Conservation (phyloP, 768 basidiomycete species). For the Brasilioporus rufonigricans region DNA sequence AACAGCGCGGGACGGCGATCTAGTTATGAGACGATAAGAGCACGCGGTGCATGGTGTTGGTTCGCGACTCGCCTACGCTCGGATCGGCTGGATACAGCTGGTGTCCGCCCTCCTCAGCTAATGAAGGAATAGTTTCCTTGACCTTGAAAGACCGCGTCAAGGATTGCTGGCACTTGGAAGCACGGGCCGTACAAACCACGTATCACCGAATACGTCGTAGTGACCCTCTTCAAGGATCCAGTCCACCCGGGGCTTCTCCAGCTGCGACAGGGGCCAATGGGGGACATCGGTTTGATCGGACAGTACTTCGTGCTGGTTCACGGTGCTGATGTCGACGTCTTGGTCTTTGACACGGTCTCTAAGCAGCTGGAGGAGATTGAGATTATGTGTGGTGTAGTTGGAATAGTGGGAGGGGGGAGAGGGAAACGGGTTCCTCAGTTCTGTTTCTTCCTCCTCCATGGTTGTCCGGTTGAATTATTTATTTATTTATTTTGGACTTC, state of each 20-base stretch:
- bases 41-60: background rate
- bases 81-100: conserved; percentile 80
- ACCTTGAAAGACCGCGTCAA: conserved; percentile 46
- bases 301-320: conserved; percentile 61
- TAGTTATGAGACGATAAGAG: conserved; percentile 30
- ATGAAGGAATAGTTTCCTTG: conserved; percentile 76
- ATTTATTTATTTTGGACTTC: background rate
- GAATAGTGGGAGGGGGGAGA: conserved; percentile 84
- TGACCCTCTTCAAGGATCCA: conserved; percentile 87
- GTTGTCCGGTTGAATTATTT: background rate
- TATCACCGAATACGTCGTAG: conserved; percentile 84
- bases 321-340: conserved; percentile 34
- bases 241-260: conserved; percentile 86
- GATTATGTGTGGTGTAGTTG: conserved; percentile 72
- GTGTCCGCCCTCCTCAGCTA: conserved; percentile 77
- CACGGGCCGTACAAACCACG: conserved; percentile 71
- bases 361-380: conserved; percentile 63
- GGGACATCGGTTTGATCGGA: conserved; percentile 73
- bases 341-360: conserved; percentile 47
- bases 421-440: conserved; percentile 85
- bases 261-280: conserved; percentile 69
- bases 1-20: conserved; percentile 77
- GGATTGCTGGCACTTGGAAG: conserved; percentile 11
- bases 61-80: conserved; percentile 50
- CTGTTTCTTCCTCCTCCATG: conserved; percentile 64